A percentile compares a stretch with the other conserved stretches of the same genome.
Evolutionary conservation across 192 early-diverging fungal genomes (phyloP).

Genomic region (Physocladia obscura): DNA sequence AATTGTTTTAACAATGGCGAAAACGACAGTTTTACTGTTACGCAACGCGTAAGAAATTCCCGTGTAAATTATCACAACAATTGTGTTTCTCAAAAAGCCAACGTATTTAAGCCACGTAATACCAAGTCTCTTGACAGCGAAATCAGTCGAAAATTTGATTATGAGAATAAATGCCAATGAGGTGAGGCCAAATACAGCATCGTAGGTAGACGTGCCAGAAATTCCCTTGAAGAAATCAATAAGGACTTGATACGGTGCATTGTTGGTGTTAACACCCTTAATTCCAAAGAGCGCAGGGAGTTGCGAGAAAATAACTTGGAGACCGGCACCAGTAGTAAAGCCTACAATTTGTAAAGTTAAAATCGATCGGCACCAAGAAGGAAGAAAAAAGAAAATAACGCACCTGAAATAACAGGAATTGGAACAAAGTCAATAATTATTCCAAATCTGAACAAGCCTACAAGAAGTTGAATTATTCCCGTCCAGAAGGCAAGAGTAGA

Average conservation of each 20-base stretch:
- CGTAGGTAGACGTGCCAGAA: conserved; percentile 38
- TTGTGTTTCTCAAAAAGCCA: conserved; percentile 70
- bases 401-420: conserved; percentile 15
- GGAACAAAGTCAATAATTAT: conserved; percentile 87
- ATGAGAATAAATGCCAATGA: conserved; percentile 45
- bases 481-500: conserved; percentile 68
- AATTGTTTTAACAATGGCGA: conserved; percentile 66
- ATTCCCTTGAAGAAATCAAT: conserved; percentile 57
- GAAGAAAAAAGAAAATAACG: too few species aligned
- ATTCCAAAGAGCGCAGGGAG: conserved; percentile 79
- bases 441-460: conserved; percentile 82
- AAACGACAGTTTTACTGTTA: conserved; percentile 45
- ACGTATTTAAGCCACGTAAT: conserved; percentile 61
- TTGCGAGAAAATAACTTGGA: conserved; percentile 80
- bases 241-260: conserved; percentile 73
- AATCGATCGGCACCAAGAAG: not conserved
- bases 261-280: conserved; percentile 70
- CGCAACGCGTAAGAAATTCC: conserved; percentile 63
- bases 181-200: conserved; percentile 58
- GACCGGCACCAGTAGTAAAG: conserved; percentile 82
- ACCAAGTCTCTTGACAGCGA: conserved; percentile 6
- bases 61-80: conserved; percentile 76
- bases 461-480: conserved; percentile 66
- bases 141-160: conserved; percentile 25
- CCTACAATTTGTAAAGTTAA: conserved; percentile 75